These are phyloP conservation scores for Lagenidium sp. DNA, from an alignment of 352 stramenopile species.

Conservation along the genomic window DNA sequence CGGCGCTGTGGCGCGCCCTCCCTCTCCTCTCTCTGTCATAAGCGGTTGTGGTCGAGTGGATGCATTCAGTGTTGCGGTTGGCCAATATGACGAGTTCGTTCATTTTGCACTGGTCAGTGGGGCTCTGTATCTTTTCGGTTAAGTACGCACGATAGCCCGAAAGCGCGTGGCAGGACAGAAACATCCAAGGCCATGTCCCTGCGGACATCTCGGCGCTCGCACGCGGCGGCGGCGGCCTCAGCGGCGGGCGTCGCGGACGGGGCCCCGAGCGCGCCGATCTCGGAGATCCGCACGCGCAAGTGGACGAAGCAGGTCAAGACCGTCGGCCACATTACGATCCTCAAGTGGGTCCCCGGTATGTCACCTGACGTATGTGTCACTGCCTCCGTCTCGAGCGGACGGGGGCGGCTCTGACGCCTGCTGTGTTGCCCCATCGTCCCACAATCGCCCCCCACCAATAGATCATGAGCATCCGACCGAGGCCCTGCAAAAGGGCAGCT, in stretches of 20 bases:
- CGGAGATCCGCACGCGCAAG: constrained; percentile 64
- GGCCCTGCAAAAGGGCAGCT: constrained; percentile 46
- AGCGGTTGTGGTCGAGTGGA: too few species aligned
- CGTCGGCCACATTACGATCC: constrained; percentile 60
- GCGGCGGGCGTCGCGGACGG: constrained; percentile 9
- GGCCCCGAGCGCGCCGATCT: constrained; percentile 33
- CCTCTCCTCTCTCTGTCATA: too few species aligned
- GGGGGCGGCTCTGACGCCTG: not conserved
- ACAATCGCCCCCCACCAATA: too few species aligned
- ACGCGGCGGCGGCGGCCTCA: constrained; percentile 13
- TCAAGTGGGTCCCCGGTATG: constrained; percentile 68
- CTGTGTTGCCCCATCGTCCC: too few species aligned
- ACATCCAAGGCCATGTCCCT: constrained; percentile 41
- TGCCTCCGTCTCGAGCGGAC: not conserved
- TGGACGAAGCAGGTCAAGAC: constrained; percentile 62
- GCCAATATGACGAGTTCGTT: too few species aligned
- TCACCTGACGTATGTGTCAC: not conserved
- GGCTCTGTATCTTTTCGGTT: not conserved
- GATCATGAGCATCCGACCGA: constrained; percentile 37
- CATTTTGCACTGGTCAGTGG: too few species aligned
- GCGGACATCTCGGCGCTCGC: constrained; percentile 23
- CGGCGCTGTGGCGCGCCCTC: too few species aligned
- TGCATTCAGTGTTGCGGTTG: too few species aligned
- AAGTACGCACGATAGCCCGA: constrained; percentile 5
- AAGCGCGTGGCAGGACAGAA: not conserved